These are phyloP conservation scores for Trichoderma koningii DNA, from an alignment of 2,329 filamentous ascomycete species.

Conservation along the genomic window DNA sequence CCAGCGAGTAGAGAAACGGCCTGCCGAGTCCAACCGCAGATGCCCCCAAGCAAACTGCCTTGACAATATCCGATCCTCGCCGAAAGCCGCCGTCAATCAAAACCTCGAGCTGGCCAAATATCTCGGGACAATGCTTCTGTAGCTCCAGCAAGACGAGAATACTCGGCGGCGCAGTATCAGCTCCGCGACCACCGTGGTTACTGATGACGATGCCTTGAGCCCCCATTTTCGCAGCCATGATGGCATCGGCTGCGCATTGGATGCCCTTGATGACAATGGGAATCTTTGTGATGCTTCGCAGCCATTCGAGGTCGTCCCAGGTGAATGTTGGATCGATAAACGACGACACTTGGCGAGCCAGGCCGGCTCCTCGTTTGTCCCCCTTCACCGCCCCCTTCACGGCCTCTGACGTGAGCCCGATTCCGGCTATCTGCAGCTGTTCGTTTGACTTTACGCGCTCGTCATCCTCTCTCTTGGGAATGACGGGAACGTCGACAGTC, in stretches of 20 bases:
- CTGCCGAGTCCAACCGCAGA: slow-evolving; percentile 20
- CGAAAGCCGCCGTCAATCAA: slow-evolving; percentile 17
- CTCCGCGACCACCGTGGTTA: slow-evolving; percentile 20
- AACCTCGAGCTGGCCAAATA: slow-evolving; percentile 19
- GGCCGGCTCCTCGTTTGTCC: slow-evolving; percentile 14
- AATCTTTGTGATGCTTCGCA: slow-evolving; percentile 7
- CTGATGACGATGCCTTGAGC: slow-evolving; percentile 20
- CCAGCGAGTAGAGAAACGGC: slow-evolving; percentile 12
- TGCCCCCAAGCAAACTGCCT: slow-evolving; percentile 16
- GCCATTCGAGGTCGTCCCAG: slow-evolving; percentile 22
- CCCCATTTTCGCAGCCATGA: slow-evolving; percentile 14
- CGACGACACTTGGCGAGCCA: slow-evolving; percentile 13
- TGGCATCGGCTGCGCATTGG: slow-evolving; percentile 5
- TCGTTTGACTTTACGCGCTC: slow-evolving; percentile 18
- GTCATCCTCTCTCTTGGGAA: slow-evolving; percentile 18
- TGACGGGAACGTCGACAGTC: slow-evolving; percentile 13
- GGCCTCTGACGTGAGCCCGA: background rate
- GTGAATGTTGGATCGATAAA: slow-evolving; percentile 18
- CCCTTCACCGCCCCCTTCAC: background rate
- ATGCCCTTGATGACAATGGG: slow-evolving; percentile 17
- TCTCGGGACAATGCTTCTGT: slow-evolving; percentile 18
- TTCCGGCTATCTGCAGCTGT: slow-evolving; percentile 2
- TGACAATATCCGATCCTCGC: slow-evolving; percentile 20
- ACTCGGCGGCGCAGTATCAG: slow-evolving; percentile 10
- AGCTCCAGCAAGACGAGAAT: slow-evolving; percentile 17